Base-by-base conservation (phyloP, 352 stramenopile species). In the Phytophthora citricola region DNA sequence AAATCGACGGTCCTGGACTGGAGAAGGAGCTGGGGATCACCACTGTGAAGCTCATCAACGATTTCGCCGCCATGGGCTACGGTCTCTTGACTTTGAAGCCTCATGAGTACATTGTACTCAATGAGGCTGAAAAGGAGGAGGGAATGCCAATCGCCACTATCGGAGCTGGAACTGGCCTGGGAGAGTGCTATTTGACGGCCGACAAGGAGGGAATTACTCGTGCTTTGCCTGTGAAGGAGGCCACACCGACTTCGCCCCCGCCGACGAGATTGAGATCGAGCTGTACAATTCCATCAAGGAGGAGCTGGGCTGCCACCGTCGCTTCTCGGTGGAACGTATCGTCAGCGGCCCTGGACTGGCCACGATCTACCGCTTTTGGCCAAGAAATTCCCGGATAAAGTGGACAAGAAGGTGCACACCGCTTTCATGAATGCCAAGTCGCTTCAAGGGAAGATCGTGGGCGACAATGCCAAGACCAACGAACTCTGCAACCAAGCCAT, bases 11-110 rank as follows among this genome's bases (percentile, higher is more conserved):
- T 22, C 75, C 80, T 14, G 64, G 75, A n/a, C 68, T 98, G 22
- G 75, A 93, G 64, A 75, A 71, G n/a, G 83, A 92, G 77, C 73
- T 93, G 46, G 89, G 79, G 46, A 97, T 98, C 66, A 73, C 81
- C 36, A 82, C 75, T 5, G 94, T 98, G 52, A 90, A 90, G 44
- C 87, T 99, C 32, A 97, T 99, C 50, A 99, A 99, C 71, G 97
- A 99, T 77, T 99, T 99, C 79, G 95, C 97, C 0, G 97, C 95
- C 27, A 97, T 98, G 75, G 97, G 97, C 44, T 99, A 99, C 78
- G 97, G 97, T 14, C 85, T 98, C 32, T 78, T 99, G 4, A 99
- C 97, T 55, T 77, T 99, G 24, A 90, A 98, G 73, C 75, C 87
- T 38, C 82, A 97, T 49, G 90, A 96, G 63, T 97, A 98, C 75